Evolutionary conservation across 1,284 basidiomycete genomes (phyloP).

Genomic region (Rhodotorula sp.): DNA sequence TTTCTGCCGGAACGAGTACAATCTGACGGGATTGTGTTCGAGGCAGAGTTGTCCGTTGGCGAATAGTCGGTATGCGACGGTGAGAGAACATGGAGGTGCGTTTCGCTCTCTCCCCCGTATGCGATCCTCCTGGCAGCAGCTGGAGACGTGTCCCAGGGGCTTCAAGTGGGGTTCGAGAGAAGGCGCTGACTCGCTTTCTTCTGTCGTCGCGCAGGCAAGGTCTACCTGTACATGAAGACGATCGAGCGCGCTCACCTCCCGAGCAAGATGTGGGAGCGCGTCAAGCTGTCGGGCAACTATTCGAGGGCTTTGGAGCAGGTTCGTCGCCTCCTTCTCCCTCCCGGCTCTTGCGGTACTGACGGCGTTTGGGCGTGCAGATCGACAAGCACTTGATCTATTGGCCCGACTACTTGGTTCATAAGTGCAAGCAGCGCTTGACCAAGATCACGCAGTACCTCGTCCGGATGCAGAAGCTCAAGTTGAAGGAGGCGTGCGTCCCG

Average conservation of each 20-base stretch:
- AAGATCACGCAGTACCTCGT: slow-evolving; percentile 99
- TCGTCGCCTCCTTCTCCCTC: slow-evolving; percentile 31
- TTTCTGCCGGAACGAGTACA: slow-evolving; percentile 98
- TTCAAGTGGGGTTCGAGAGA: no score
- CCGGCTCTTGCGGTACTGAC: no score
- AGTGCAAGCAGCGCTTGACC: slow-evolving; percentile 97
- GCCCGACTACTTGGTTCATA: slow-evolving; percentile 96
- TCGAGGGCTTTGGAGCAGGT: slow-evolving; percentile 91
- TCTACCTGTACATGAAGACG: slow-evolving; percentile 98
- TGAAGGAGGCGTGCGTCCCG: slow-evolving; percentile 77
- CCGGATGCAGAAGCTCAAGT: slow-evolving; percentile 87
- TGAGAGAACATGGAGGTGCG: slow-evolving; percentile 88
- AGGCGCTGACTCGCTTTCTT: not conserved
- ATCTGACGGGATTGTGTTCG: slow-evolving; percentile 95
- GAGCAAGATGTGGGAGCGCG: slow-evolving; percentile 94
- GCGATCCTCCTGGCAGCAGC: no score
- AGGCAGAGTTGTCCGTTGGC: slow-evolving; percentile 95
- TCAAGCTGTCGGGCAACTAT: slow-evolving; percentile 92
- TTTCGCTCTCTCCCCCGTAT: not conserved
- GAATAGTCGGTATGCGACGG: slow-evolving; percentile 94
- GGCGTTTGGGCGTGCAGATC: slow-evolving; percentile 58
- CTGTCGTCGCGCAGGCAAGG: slow-evolving; percentile 58
- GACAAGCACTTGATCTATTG: slow-evolving; percentile 94
- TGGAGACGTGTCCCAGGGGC: no score
- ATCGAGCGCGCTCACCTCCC: slow-evolving; percentile 96